Evolutionary conservation across 148 eudicot species (phyloP), one percentile per base, ranked within the genome.

Genomic region (Drosera capensis): DNA sequence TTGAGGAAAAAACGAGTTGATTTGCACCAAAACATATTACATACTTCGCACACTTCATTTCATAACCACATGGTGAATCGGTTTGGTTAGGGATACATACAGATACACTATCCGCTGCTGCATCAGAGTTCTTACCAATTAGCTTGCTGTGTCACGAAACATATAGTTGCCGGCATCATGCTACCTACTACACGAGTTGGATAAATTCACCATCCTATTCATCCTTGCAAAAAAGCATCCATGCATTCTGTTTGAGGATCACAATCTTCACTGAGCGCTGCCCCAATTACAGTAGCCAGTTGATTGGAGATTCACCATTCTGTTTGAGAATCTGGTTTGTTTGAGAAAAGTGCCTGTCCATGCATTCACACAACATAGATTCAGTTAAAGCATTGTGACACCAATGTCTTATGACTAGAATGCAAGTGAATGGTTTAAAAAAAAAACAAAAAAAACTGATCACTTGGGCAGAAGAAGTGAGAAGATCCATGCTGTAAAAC

Each of bases 301-400:
- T 75, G 9, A 90, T 75, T 14, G 87, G 76, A 29, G 71, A 25
- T 44, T 56, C 70, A 45, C 93, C 88, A 62, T 48, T 66, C 55
- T 78, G 54, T 71, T 80, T 73, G 45, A 90, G 48, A 28, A 75
- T 56, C 71, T 68, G 62, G 65, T 90, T 90, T 29, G 93, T 72
- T 15, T 66, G 74, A 51, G 97, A 90, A 72, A 90, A 90, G 69
- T 90, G 97, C 87, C 93, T 86, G 80, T n/a, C 25, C 41, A 44
- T 18, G 1, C 14, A 26, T 23, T 19, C 11, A 28, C 21, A 39
- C 14, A 50, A 23, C 9, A 28, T 5, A 20, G 14, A 11, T n/a
- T 17, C 6, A 8, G 26, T 1, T 8, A 18, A 43, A 13, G 1
- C 8, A 34, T 34, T 34, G 2, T 1, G 38, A 13, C 1, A 34